Base-by-base conservation (phyloP, 805 yeast genomes). In the Brettanomyces sp. region DNA sequence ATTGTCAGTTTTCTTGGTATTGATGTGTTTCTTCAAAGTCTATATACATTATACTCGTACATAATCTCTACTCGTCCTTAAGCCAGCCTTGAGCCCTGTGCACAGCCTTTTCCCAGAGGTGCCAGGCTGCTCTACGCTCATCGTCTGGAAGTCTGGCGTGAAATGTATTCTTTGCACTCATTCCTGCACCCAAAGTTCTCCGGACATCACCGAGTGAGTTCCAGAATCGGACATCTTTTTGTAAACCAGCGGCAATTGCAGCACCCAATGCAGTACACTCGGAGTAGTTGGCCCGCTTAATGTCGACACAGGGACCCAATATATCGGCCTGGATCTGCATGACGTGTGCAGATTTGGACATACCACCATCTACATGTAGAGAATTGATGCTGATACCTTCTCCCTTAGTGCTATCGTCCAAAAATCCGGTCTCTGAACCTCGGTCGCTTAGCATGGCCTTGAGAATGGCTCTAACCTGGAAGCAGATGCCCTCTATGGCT, bases 231-330 rank as follows among this genome's bases (percentile, higher is more conserved):
- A 79, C 77, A 23, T 69, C 65, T 12, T 79, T 67, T 13, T 77
- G 68, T 56, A 89, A 68, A 11, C 96, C 96, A 3, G 98, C 95
- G 28, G 96, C 96, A 53, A 91, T 85, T 4, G 97, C 96, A 6
- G 96, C 95, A 28, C 98, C 98, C 51, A 90, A 73, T 0, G 97
- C 96, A 4, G 97, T 90, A 60, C 96, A 88, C 65, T 90, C 98
- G 34, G 87, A 70, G 62, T 82, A 85, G 32, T 79, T 75, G 1
- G 96, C 89, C 56, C 96, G 74, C 54, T 78, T 76, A 39, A 90
- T 91, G 25, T 81, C 79, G 36, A 82, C 85, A 65, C 89, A 79
- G 1, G 93, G 91, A 3, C 97, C 97, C 54, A 88, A 72, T 50
- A 90, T 82, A 62, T 90, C 95, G 6, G 96, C 85, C 67, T 90